Evolutionary conservation across 768 basidiomycete genomes (phyloP).

Genomic region (Lepiota venenata): DNA sequence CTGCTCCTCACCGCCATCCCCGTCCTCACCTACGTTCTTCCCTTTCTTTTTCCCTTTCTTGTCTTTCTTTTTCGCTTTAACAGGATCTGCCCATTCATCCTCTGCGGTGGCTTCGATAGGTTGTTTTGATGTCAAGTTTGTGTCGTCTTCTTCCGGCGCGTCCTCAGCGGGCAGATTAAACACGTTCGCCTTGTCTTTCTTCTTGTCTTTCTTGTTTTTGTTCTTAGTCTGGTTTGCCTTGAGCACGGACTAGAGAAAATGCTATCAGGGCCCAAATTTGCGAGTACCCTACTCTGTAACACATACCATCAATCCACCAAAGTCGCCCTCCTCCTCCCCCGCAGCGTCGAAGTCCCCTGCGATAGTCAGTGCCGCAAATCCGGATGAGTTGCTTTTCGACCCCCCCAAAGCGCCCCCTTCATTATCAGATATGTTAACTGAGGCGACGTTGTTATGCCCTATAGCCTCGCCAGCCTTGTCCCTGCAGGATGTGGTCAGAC

Average conservation of each 20-base stretch:
- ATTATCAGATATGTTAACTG: slow-evolving; percentile 35
- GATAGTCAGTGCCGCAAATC: slow-evolving; percentile 46
- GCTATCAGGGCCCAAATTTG: slow-evolving; percentile 5
- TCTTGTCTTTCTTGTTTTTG: slow-evolving; percentile 54
- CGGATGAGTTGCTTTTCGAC: slow-evolving; percentile 39
- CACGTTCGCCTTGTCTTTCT: slow-evolving; percentile 39
- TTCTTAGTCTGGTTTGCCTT: slow-evolving; percentile 43
- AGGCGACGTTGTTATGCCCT: slow-evolving; percentile 34
- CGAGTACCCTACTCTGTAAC: background rate
- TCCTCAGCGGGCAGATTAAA: slow-evolving; percentile 26
- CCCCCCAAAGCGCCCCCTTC: slow-evolving; percentile 32
- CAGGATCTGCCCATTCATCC: slow-evolving; percentile 68
- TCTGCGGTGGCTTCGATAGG: slow-evolving; percentile 61
- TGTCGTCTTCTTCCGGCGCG: slow-evolving; percentile 20
- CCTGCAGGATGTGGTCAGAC: slow-evolving; percentile 34
- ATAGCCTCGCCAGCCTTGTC: slow-evolving; percentile 62
- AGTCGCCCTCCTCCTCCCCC: slow-evolving; percentile 61
- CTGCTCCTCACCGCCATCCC: slow-evolving; percentile 30
- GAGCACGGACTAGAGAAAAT: slow-evolving; percentile 50
- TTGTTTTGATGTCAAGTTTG: slow-evolving; percentile 29
- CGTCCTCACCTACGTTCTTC: slow-evolving; percentile 37
- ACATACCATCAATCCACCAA: slow-evolving; percentile 74
- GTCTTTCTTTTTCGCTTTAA: slow-evolving; percentile 61
- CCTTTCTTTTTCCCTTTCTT: slow-evolving; percentile 58
- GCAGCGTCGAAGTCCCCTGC: slow-evolving; percentile 37